phyloP scores from a whole-genome alignment of 2,329 filamentous ascomycete genomes.

The Phaeosphaeriaceae sp. region DNA sequence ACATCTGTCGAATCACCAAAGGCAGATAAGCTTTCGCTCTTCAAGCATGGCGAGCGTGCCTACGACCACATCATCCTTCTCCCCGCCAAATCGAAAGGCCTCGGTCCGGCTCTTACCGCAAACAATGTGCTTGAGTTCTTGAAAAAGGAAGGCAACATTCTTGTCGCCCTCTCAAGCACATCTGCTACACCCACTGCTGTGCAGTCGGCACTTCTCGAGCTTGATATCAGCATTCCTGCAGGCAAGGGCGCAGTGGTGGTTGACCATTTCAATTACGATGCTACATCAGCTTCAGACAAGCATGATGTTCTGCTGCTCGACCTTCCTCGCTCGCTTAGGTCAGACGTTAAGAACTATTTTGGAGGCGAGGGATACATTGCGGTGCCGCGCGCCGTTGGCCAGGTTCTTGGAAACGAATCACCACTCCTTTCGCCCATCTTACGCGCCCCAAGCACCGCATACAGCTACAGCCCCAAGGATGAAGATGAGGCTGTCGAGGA shows the following conservation, averaged over 20 bases:
- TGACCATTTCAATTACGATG: constrained; percentile 96
- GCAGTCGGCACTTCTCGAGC: constrained; percentile 79
- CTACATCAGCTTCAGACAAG: constrained; percentile 73
- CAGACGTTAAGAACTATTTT: constrained; percentile 80
- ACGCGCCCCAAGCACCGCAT: constrained; percentile 81
- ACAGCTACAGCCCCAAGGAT: constrained; percentile 93
- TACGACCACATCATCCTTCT: constrained; percentile 93
- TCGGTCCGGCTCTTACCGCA: constrained; percentile 86
- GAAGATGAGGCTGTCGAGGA: constrained; percentile 76
- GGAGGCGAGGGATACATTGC: constrained; percentile 72
- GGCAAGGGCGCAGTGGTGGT: constrained; percentile 87
- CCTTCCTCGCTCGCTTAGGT: constrained; percentile 67
- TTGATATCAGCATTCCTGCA: constrained; percentile 85
- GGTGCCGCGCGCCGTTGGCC: constrained; percentile 81
- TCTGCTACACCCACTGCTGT: constrained; percentile 73
- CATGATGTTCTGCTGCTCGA: constrained; percentile 89
- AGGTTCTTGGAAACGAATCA: constrained; percentile 76
- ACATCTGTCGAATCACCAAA: constrained; percentile 74
- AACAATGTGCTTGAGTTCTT: constrained; percentile 88
- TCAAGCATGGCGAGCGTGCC: constrained; percentile 82
- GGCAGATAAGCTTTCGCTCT: constrained; percentile 68
- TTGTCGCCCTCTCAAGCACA: constrained; percentile 80
- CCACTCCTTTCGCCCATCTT: constrained; percentile 82
- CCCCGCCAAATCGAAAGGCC: constrained; percentile 88
- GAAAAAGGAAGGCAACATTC: constrained; percentile 88